Evolutionary conservation across 2,329 filamentous ascomycete genomes (phyloP).

Genomic region (Aureobasidium sp.): DNA sequence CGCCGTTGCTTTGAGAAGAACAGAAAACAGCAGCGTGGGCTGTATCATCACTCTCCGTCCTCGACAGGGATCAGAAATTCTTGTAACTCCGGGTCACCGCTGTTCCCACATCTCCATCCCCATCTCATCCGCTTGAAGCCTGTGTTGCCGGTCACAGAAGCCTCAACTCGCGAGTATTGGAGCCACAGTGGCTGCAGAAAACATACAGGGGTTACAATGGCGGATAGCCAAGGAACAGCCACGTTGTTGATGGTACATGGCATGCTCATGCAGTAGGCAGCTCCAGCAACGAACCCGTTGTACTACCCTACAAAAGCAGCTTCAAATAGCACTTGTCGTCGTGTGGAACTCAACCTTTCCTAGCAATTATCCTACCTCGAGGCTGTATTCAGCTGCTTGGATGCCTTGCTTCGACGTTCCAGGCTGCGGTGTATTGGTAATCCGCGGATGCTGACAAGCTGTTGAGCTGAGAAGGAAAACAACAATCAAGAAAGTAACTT

Average conservation of each 20-base stretch:
- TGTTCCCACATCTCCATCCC: not conserved
- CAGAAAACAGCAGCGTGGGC: not conserved
- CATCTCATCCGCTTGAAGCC: not conserved
- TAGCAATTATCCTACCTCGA: not conserved
- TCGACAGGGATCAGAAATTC: not conserved
- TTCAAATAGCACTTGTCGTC: not conserved
- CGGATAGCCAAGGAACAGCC: not conserved
- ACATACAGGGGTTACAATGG: not conserved
- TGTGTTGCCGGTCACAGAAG: not conserved
- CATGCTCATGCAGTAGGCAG: not conserved
- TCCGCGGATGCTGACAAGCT: not conserved
- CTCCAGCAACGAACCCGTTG: not conserved
- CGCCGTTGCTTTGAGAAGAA: not conserved
- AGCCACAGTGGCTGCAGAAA: not conserved
- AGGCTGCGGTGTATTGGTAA: not conserved
- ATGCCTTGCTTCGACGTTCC: not conserved
- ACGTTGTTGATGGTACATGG: not conserved
- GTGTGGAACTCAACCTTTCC: not conserved
- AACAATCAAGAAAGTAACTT: not conserved
- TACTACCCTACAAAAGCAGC: not conserved
- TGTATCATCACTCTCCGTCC: not conserved
- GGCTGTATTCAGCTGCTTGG: not conserved
- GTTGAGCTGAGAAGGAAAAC: not conserved
- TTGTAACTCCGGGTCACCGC: not conserved
- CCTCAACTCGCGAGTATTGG: not conserved